These are phyloP conservation scores for Fusarium gaditjirri DNA, from an alignment of 2,329 filamentous ascomycete species.

Conservation along the genomic window DNA sequence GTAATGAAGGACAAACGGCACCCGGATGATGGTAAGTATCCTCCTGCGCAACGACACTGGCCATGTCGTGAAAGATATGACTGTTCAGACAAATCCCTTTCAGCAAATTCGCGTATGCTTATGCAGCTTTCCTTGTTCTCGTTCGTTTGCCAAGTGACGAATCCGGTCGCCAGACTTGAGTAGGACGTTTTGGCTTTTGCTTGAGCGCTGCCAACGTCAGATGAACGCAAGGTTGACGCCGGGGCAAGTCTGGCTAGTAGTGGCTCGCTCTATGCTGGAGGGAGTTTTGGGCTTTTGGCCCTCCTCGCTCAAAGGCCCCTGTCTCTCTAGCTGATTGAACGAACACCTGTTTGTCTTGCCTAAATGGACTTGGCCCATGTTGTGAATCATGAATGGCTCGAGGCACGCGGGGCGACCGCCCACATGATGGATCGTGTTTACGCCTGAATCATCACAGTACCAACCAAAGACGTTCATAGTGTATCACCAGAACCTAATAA, in stretches of 20 bases:
- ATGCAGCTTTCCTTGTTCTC: constrained; percentile 30
- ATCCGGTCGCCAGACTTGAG: background rate
- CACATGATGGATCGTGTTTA: constrained; percentile 42
- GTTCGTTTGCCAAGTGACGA: constrained; percentile 11
- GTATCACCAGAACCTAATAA: background rate
- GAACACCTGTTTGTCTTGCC: background rate
- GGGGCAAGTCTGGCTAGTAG: background rate
- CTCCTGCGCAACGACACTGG: constrained; percentile 6
- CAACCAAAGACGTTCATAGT: background rate
- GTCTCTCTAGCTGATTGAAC: background rate
- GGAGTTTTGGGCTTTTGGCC: background rate
- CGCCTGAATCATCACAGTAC: constrained; percentile 30
- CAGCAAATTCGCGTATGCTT: constrained; percentile 6
- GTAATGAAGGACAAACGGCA: constrained; percentile 7
- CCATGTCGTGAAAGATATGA: constrained; percentile 3
- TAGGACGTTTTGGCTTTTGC: constrained; percentile 8
- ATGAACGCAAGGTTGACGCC: constrained; percentile 33
- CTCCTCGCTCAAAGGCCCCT: background rate
- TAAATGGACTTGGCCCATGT: constrained; percentile 1
- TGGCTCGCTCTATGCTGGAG: background rate
- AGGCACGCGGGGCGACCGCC: constrained; percentile 29
- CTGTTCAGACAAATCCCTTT: constrained; percentile 1
- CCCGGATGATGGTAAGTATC: background rate
- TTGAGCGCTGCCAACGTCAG: constrained; percentile 23
- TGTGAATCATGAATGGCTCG: constrained; percentile 26